A percentile compares a stretch with the other conserved stretches of the same genome.
These are phyloP conservation scores for Pontederia paniculata DNA, from an alignment of 176 grass and related monocot genomes.

Conservation along the genomic window DNA sequence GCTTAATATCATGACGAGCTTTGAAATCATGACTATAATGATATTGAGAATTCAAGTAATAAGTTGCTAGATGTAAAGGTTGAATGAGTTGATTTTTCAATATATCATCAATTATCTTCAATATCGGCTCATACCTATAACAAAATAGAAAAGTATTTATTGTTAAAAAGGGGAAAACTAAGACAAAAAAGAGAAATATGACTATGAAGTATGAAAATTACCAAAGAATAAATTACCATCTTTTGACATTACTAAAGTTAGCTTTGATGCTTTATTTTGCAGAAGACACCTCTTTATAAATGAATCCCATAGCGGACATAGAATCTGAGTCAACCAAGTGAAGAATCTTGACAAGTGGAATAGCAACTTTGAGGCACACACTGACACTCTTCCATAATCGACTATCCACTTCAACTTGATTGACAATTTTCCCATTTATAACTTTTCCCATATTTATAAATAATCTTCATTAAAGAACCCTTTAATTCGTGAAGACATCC, in stretches of 20 bases:
- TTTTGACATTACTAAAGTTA: too few species aligned
- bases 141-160: too few species aligned
- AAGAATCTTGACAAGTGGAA: background rate
- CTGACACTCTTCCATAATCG: too few species aligned
- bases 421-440: background rate
- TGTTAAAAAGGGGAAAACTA: background rate
- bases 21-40: background rate
- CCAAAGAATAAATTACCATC: too few species aligned
- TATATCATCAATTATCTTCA: background rate
- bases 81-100: background rate
- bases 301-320: background rate
- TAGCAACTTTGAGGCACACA: background rate
- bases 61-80: background rate
- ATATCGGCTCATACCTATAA: background rate
- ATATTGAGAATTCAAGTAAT: background rate
- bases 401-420: background rate
- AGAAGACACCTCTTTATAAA: too few species aligned
- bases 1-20: background rate
- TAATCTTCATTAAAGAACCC: background rate
- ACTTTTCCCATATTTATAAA: background rate
- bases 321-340: background rate
- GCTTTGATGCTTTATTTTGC: too few species aligned
- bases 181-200: background rate
- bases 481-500: background rate
- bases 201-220: too few species aligned